Evolutionary conservation across 140 eudicot genomes (phyloP), one percentile per base, ranked within the genome.

Genomic region (Erigeron philadelphicus): DNA sequence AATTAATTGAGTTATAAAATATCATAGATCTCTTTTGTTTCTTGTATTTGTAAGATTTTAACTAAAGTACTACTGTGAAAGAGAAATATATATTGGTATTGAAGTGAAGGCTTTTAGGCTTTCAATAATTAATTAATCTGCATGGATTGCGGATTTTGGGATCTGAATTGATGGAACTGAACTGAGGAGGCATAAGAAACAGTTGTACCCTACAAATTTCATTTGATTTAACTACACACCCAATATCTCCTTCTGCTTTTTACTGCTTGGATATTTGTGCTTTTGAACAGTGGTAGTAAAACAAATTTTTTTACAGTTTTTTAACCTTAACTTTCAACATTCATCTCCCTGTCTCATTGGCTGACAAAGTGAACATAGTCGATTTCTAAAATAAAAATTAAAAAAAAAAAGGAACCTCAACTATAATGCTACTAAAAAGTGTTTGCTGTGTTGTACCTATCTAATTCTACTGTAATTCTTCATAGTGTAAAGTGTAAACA

Each of bases 241-340:
- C 82, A 81, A 84, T 81, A 84, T 65, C 84, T 84, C 89, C 78
- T 85, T 75, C 41, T 86, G 85, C 89, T 83, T 79, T 74, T 78
- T 75, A 40, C 85, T 48, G 38, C 85, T 48, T 82, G 75, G 86
- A 84, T 84, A 52, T 78, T 68, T 73, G 89, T 81, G 89, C 81
- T 45, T 70, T 78, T 71, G 46, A 72, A 71, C 31, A 78, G 82
- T 72, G 74, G 25, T 55, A 62, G 68, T 75, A 61, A 45, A 65
- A 59, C 43, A 45, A 31, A 53, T 70, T 67, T 31, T 41, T 16
- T 19, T 35, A 31, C 38, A 31, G 38, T 31, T 31, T 31, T 31
- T 31, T 31, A 31, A 31, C 38, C 38, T 31, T 31, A 31, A 31
- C 38, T 31, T 31, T 31, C 38, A 31, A 31, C 38, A 3, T 4